phyloP scores from a whole-genome alignment of 805 yeast species.

The Pachysolen tannophilus region DNA sequence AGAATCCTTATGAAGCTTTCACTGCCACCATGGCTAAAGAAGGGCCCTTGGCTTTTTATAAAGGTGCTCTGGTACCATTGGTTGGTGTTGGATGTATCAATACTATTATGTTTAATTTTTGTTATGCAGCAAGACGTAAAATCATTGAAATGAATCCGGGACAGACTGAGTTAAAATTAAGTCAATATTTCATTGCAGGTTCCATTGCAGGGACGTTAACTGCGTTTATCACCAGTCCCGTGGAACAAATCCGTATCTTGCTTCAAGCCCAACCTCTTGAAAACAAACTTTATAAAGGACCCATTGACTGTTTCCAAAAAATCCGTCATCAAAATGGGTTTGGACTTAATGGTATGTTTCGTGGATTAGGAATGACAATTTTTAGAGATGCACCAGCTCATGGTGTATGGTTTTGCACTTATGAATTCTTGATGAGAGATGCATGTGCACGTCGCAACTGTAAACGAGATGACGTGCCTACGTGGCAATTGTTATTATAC shows the following conservation, averaged over 20 bases:
- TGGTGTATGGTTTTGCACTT: conserved; percentile 67
- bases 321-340: conserved; percentile 22
- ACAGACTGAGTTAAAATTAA: conserved; percentile 31
- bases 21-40: conserved; percentile 48
- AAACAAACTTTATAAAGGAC: conserved; percentile 28
- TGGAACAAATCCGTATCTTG: conserved; percentile 57
- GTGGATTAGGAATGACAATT: conserved; percentile 50
- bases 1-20: conserved; percentile 43
- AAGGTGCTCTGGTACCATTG: conserved; percentile 62
- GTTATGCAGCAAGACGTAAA: conserved; percentile 60
- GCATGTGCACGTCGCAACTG: conserved; percentile 25
- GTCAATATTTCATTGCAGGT: conserved; percentile 54
- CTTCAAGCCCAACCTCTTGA: conserved; percentile 38
- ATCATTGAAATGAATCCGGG: conserved; percentile 22
- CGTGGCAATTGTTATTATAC: conserved; percentile 44
- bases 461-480: conserved; percentile 39
- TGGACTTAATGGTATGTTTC: conserved; percentile 32
- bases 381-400: conserved; percentile 60
- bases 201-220: conserved; percentile 60
- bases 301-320: conserved; percentile 32
- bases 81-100: conserved; percentile 66
- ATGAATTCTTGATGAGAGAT: conserved; percentile 43
- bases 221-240: conserved; percentile 54
- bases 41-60: conserved; percentile 55
- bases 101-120: conserved; percentile 62